Percentiles rank a stretch among this genome's conserved stretches.
Evolutionary conservation across 768 basidiomycete species (phyloP).

Genomic region (Kockovaella imperatae): DNA sequence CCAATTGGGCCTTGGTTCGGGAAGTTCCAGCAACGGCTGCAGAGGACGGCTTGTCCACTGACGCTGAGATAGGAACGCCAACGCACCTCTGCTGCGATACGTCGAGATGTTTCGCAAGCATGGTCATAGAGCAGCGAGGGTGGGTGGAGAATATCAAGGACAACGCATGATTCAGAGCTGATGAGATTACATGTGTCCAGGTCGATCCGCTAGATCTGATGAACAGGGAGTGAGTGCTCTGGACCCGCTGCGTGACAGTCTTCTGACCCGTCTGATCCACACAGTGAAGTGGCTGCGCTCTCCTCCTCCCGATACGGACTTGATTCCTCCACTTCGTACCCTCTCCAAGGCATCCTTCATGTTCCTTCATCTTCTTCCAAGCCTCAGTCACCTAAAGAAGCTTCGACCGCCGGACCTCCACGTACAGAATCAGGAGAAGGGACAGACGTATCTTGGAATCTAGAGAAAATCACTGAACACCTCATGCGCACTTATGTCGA

Average conservation of each 20-base stretch:
- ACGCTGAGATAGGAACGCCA: slow-evolving; percentile 58
- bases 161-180: background rate
- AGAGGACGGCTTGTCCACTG: too few relatives aligned
- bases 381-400: slow-evolving; percentile 9
- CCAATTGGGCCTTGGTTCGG: background rate
- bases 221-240: slow-evolving; percentile 62
- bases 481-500: slow-evolving; percentile 70
- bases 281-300: too few relatives aligned
- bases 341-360: slow-evolving; percentile 66
- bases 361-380: slow-evolving; percentile 36
- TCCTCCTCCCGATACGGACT: slow-evolving; percentile 72
- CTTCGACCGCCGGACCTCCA: slow-evolving; percentile 16
- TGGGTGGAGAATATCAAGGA: background rate
- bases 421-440: slow-evolving; percentile 43
- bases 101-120: slow-evolving; percentile 69
- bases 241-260: background rate
- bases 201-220: slow-evolving; percentile 85
- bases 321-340: slow-evolving; percentile 53
- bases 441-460: slow-evolving; percentile 50
- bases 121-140: slow-evolving; percentile 23
- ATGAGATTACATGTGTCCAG: slow-evolving; percentile 24
- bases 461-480: slow-evolving; percentile 63
- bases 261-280: slow-evolving; percentile 17
- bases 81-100: slow-evolving; percentile 75
- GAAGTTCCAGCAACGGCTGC: slow-evolving; percentile 57